Conservation (phyloP, 2,329 filamentous ascomycete species). For the Colletotrichum lentis region DNA sequence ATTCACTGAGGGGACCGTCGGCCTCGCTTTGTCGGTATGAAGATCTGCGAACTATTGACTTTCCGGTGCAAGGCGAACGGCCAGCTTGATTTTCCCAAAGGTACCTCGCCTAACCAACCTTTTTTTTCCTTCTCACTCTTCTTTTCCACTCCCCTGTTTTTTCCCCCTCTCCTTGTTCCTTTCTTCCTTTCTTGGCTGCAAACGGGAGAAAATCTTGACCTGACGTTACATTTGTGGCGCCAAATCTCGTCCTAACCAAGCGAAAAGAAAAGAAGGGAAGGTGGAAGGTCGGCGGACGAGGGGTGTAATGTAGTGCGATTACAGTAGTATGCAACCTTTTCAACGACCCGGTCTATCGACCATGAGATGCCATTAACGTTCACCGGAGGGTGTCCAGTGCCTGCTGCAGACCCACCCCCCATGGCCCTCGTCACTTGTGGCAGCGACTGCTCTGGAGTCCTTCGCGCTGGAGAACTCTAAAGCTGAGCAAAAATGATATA, state of each 20-base stretch:
- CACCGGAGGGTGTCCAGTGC: neutral
- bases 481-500: constrained; percentile 6
- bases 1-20: neutral
- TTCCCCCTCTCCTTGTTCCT: too few species aligned
- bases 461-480: constrained; percentile 4
- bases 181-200: neutral
- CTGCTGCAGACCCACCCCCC: neutral
- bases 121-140: neutral
- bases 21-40: neutral
- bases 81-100: neutral
- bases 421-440: neutral
- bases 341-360: too few species aligned
- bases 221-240: constrained; percentile 13
- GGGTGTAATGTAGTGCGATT: too few species aligned
- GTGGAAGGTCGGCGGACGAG: too few species aligned
- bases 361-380: neutral
- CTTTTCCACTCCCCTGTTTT: too few species aligned
- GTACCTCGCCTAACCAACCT: constrained; percentile 18
- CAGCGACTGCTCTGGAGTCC: neutral
- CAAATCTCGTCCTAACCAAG: too few species aligned
- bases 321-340: too few species aligned
- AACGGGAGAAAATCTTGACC: neutral
- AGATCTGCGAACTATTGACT: constrained; percentile 21
- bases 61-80: constrained; percentile 9
- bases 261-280: neutral